phyloP scores from a whole-genome alignment of 2,329 filamentous ascomycete species.

The Microdochium nivale region DNA sequence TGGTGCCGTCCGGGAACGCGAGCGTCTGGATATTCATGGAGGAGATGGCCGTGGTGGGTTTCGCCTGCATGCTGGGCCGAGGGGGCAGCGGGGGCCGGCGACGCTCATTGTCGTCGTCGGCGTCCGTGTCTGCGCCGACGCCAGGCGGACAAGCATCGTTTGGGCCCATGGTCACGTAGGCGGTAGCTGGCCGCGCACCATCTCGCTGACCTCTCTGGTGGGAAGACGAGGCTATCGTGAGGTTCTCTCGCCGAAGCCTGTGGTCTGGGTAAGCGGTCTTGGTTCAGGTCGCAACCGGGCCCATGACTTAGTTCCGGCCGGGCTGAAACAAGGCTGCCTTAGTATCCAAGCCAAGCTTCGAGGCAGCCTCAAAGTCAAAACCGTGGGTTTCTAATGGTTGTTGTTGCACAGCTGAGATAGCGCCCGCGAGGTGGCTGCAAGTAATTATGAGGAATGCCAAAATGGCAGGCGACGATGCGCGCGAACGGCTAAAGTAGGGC shows the following conservation, averaged over 20 bases:
- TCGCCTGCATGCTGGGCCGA: constrained; percentile 38
- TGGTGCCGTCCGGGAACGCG: constrained; percentile 60
- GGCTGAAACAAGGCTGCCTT: background rate
- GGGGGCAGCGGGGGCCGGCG: constrained; percentile 46
- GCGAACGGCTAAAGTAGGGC: too few relatives aligned
- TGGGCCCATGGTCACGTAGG: constrained; percentile 15
- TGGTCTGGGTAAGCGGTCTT: background rate
- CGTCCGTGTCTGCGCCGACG: constrained; percentile 8
- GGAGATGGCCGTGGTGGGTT: constrained; percentile 78
- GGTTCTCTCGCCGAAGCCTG: background rate
- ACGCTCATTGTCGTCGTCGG: constrained; percentile 26
- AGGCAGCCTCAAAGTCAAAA: too few relatives aligned
- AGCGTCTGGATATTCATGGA: constrained; percentile 73
- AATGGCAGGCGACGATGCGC: too few relatives aligned
- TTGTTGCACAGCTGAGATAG: too few relatives aligned
- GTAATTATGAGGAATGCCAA: too few relatives aligned
- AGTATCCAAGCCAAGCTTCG: background rate
- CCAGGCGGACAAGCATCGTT: constrained; percentile 20
- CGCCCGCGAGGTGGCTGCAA: too few relatives aligned
- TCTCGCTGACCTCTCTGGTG: background rate
- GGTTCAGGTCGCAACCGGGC: background rate
- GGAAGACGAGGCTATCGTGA: background rate
- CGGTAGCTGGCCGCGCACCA: constrained; percentile 1
- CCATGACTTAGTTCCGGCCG: background rate
- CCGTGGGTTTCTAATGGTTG: too few relatives aligned